Percentiles rank a stretch among this genome's conserved stretches.
These are phyloP conservation scores for Fusarium setosum DNA, from an alignment of 2,329 filamentous ascomycete genomes.

Conservation along the genomic window DNA sequence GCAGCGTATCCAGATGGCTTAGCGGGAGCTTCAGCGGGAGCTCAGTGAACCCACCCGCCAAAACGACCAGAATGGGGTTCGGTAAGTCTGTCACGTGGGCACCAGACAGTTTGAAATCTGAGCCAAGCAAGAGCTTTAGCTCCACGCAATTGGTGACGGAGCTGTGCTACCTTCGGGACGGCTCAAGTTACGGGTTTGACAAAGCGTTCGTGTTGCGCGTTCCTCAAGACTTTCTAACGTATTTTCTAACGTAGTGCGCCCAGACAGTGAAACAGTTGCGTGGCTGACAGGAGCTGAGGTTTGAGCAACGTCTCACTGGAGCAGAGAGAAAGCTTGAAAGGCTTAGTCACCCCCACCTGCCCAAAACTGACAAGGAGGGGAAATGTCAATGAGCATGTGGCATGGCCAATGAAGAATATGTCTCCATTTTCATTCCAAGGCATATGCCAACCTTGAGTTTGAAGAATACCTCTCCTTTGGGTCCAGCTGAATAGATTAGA, in stretches of 20 bases:
- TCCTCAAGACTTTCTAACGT: no score
- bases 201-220: neutral
- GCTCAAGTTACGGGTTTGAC: no score
- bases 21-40: neutral
- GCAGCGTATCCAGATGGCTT: neutral
- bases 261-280: neutral
- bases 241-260: no score
- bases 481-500: no score
- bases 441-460: conserved; percentile 12
- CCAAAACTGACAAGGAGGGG: conserved; percentile 40
- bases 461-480: neutral
- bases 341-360: conserved; percentile 42
- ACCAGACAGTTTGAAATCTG: no score
- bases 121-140: no score
- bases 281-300: neutral
- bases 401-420: conserved; percentile 5
- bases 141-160: no score
- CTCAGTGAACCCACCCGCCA: neutral
- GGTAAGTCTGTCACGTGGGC: neutral
- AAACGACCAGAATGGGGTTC: neutral
- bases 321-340: neutral
- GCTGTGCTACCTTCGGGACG: neutral
- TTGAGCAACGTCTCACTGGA: neutral
- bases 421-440: conserved; percentile 2
- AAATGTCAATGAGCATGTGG: conserved; percentile 17